Evolutionary conservation across 164 flowering plant genomes (phyloP).

Genomic region (Warburgia ugandensis): DNA sequence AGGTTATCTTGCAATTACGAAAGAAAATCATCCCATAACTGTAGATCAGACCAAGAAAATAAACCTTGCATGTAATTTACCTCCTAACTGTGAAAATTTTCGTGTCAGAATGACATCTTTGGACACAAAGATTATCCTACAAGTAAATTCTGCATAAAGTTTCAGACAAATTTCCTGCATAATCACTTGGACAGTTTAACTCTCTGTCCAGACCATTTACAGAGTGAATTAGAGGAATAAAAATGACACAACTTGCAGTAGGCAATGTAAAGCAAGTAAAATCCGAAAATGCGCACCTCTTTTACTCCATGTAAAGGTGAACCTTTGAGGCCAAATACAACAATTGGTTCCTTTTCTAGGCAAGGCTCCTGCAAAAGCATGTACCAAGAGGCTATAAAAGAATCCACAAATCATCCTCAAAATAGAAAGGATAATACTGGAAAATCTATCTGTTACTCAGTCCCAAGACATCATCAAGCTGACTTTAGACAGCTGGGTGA

Average conservation of each 20-base stretch:
- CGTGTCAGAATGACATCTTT: too few relatives aligned
- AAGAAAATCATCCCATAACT: too few relatives aligned
- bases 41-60: too few relatives aligned
- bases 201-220: neutral
- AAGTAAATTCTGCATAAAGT: too few relatives aligned
- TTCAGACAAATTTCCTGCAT: neutral
- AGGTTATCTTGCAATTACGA: too few relatives aligned
- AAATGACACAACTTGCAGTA: neutral
- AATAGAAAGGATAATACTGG: neutral
- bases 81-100: too few relatives aligned
- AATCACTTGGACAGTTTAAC: neutral
- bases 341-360: constrained; percentile 5
- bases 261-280: neutral
- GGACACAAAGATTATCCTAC: too few relatives aligned
- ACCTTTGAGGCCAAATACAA: constrained; percentile 14
- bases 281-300: constrained; percentile 3
- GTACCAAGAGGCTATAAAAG: too few relatives aligned
- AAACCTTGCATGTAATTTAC: too few relatives aligned
- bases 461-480: too few relatives aligned
- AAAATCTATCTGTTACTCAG: neutral
- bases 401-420: neutral
- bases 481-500: too few relatives aligned
- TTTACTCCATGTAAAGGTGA: constrained; percentile 13
- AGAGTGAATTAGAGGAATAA: neutral
- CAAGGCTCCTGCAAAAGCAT: constrained; percentile 5